These are phyloP conservation scores for Simplicillium sp. DNA, from an alignment of 2,329 filamentous ascomycete genomes.

Conservation along the genomic window DNA sequence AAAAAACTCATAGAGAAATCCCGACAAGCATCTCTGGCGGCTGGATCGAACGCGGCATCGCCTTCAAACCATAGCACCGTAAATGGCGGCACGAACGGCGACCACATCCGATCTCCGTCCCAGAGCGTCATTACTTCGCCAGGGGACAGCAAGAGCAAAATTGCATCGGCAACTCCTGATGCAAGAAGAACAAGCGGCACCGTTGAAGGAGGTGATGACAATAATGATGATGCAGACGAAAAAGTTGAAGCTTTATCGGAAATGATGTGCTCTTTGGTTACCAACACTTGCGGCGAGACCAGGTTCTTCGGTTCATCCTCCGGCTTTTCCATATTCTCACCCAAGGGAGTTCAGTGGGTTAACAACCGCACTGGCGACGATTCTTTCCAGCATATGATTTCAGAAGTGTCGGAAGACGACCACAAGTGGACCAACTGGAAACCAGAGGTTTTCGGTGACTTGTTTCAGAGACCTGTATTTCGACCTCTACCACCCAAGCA, in stretches of 20 bases:
- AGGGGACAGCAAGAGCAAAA: constrained; percentile 19
- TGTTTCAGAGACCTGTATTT: constrained; percentile 80
- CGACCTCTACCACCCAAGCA: constrained; percentile 72
- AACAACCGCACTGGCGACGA: constrained; percentile 95
- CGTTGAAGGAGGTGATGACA: constrained; percentile 24
- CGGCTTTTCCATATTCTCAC: constrained; percentile 97
- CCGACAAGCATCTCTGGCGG: constrained; percentile 37
- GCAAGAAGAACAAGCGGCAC: constrained; percentile 10
- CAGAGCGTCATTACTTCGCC: constrained; percentile 48
- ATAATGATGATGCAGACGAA: constrained; percentile 38
- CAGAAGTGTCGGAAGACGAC: constrained; percentile 80
- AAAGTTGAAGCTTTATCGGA: constrained; percentile 86
- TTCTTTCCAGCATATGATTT: constrained; percentile 92
- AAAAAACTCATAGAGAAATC: constrained; percentile 58
- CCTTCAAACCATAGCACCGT: constrained; percentile 27
- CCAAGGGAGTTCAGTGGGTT: constrained; percentile 96
- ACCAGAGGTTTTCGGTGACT: constrained; percentile 89
- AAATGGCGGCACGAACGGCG: constrained; percentile 28
- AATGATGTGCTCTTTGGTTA: constrained; percentile 98
- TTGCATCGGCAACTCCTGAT: constrained; percentile 11
- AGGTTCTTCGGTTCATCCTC: constrained; percentile 96
- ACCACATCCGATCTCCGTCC: constrained; percentile 23
- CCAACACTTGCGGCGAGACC: constrained; percentile 89
- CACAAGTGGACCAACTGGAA: constrained; percentile 98
- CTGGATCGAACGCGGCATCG: constrained; percentile 39